These are phyloP conservation scores for Silene coronaria DNA, from an alignment of 179 eudicot species.

Conservation along the genomic window DNA sequence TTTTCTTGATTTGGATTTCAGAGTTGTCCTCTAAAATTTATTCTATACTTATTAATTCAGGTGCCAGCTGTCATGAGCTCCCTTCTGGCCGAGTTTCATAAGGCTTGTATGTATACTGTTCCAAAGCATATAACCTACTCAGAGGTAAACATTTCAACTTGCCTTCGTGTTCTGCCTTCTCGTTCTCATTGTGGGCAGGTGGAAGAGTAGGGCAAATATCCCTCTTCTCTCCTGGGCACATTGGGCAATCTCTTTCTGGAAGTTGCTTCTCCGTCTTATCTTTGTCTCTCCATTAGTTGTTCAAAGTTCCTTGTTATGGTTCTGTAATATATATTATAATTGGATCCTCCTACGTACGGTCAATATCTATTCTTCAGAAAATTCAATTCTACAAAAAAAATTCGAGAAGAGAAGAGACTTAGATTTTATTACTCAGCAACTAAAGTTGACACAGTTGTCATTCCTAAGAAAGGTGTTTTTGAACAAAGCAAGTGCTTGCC, in stretches of 20 bases:
- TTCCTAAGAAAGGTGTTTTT: background rate
- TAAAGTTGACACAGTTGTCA: background rate
- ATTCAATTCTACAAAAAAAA: background rate
- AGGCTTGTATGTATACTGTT: conserved; percentile 72
- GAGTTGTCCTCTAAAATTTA: background rate
- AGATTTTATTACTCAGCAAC: background rate
- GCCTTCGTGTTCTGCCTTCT: background rate
- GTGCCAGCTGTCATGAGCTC: conserved; percentile 72
- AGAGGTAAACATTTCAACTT: conserved; percentile 40
- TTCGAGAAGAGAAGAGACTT: background rate
- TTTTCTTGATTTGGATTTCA: background rate
- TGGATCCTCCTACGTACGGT: too few relatives aligned
- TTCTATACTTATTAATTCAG: conserved; percentile 32
- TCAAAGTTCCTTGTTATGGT: conserved; percentile 1
- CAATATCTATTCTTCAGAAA: too few relatives aligned
- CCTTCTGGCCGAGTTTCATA: conserved; percentile 72
- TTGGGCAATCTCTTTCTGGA: background rate
- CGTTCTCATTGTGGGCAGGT: background rate
- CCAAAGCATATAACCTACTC: conserved; percentile 73
- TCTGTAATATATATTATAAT: background rate
- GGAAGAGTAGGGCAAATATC: background rate
- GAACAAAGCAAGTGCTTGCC: background rate
- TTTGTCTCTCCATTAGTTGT: background rate
- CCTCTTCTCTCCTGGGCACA: background rate
- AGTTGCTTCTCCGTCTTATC: background rate